These are phyloP conservation scores for Suillus ampliporus DNA, from an alignment of 768 basidiomycete genomes.

Conservation along the genomic window DNA sequence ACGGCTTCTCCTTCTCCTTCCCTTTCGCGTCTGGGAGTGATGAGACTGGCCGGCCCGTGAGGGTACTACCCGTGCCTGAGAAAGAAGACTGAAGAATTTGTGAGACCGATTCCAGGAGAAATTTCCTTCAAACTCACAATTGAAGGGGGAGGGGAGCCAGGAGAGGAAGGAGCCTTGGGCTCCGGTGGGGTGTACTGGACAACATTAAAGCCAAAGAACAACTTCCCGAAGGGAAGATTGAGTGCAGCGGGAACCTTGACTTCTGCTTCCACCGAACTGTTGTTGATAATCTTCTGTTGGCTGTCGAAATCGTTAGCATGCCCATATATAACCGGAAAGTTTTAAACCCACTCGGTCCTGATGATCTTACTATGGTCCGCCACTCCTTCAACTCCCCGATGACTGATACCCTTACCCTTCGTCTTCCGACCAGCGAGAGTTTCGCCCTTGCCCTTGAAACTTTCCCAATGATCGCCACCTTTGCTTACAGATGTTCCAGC, in stretches of 20 bases:
- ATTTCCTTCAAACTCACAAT: constrained; percentile 30
- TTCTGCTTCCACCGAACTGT: constrained; percentile 73
- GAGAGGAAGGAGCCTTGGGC: constrained; percentile 26
- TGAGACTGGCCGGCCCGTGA: constrained; percentile 57
- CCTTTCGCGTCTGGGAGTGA: constrained; percentile 54
- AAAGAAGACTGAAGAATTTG: constrained; percentile 51
- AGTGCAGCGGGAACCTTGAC: constrained; percentile 88
- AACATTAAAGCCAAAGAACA: constrained; percentile 96
- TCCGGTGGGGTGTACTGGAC: constrained; percentile 66
- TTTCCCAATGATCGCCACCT: constrained; percentile 88
- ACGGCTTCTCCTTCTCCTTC: constrained; percentile 50
- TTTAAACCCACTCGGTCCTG: constrained; percentile 78
- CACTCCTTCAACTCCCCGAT: constrained; percentile 81
- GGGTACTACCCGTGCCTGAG: constrained; percentile 67
- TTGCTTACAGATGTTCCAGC: constrained; percentile 66
- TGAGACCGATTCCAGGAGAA: not conserved
- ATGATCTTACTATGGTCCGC: constrained; percentile 86
- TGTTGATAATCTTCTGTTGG: constrained; percentile 83
- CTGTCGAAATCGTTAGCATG: constrained; percentile 47
- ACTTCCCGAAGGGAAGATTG: constrained; percentile 88
- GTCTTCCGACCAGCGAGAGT: constrained; percentile 90
- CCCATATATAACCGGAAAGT: not conserved
- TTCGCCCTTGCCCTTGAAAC: constrained; percentile 95
- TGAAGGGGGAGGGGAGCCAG: constrained; percentile 37
- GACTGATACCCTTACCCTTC: constrained; percentile 92